These are phyloP conservation scores for Aschersonia sp. DNA, from an alignment of 2,329 filamentous ascomycete species.

Conservation along the genomic window DNA sequence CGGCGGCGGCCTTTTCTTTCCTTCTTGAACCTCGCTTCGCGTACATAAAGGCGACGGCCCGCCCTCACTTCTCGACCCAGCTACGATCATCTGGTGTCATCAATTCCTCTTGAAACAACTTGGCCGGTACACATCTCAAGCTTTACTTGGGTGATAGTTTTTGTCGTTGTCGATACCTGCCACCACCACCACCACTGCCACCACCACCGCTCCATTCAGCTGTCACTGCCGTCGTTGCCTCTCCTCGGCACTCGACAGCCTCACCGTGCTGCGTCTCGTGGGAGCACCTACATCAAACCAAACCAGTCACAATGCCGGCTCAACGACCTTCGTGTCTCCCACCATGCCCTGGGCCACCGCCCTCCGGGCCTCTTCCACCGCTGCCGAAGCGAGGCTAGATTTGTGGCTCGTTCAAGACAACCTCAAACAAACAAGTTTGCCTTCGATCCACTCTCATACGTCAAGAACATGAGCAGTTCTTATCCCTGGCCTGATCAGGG, in stretches of 20 bases:
- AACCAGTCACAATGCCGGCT: slow-evolving; percentile 31
- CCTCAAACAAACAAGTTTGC: background rate
- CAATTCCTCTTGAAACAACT: background rate
- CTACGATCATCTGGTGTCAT: background rate
- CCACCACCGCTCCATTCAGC: too few relatives aligned
- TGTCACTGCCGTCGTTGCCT: background rate
- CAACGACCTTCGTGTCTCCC: slow-evolving; percentile 52
- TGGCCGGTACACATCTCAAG: too few relatives aligned
- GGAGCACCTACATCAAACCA: background rate
- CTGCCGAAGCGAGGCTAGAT: slow-evolving; percentile 44
- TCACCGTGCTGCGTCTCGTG: background rate
- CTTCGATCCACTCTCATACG: background rate
- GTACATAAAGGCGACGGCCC: slow-evolving; percentile 16
- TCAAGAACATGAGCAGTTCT: background rate
- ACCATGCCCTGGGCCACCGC: slow-evolving; percentile 52
- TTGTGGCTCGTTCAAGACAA: background rate
- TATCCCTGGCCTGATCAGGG: background rate
- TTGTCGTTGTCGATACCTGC: background rate
- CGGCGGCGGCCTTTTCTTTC: background rate
- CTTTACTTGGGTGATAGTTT: background rate
- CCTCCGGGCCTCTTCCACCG: slow-evolving; percentile 49
- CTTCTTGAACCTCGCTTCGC: slow-evolving; percentile 5
- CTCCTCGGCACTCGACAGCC: background rate
- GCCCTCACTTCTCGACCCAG: slow-evolving; percentile 8
- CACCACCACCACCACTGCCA: too few relatives aligned